These are phyloP conservation scores for Periglandula ipomoeae DNA, from an alignment of 2,329 filamentous ascomycete species.

Conservation along the genomic window DNA sequence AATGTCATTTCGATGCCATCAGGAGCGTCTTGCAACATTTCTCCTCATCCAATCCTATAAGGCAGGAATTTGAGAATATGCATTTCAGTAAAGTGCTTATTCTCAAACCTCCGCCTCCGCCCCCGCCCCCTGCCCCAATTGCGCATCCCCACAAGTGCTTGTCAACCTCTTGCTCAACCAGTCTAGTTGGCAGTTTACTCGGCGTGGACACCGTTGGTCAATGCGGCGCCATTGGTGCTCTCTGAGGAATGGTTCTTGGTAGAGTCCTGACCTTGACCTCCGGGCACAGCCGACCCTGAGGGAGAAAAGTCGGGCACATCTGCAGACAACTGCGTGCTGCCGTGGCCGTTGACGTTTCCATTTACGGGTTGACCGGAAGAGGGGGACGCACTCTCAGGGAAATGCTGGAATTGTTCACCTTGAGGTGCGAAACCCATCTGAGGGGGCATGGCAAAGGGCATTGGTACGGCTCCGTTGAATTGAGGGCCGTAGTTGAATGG, in stretches of 20 bases:
- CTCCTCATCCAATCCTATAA: neutral
- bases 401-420: conserved; percentile 21
- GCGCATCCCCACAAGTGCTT: neutral
- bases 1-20: neutral
- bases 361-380: conserved; percentile 28
- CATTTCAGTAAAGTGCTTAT: too few species aligned
- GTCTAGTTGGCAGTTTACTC: conserved; percentile 1
- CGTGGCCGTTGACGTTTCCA: conserved; percentile 17
- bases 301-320: conserved; percentile 32
- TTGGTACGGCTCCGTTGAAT: conserved; percentile 22
- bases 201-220: conserved; percentile 7
- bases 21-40: neutral
- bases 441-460: conserved; percentile 21
- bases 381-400: conserved; percentile 20
- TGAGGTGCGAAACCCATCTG: conserved; percentile 20
- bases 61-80: neutral
- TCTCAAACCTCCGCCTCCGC: too few species aligned
- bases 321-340: conserved; percentile 26
- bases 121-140: neutral
- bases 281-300: conserved; percentile 12
- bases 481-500: conserved; percentile 19
- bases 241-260: neutral
- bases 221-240: conserved; percentile 8
- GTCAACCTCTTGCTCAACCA: neutral
- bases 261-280: neutral